Conservation (phyloP, 768 basidiomycete genomes). For the Podaxis carcinomalis region DNA sequence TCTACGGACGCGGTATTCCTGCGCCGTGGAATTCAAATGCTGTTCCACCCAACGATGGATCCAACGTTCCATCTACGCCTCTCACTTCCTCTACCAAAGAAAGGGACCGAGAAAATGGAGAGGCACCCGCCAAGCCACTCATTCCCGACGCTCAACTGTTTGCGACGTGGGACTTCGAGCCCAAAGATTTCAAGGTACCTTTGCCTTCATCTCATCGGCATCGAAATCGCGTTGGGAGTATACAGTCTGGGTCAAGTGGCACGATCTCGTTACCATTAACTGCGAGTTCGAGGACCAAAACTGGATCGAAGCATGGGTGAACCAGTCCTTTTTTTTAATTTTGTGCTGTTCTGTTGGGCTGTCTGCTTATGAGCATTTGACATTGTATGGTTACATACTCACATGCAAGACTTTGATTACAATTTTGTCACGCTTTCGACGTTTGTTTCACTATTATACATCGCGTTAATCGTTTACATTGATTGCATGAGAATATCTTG, state of each 20-base stretch:
- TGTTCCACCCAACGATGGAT: conserved; percentile 23
- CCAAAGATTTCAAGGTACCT: conserved; percentile 41
- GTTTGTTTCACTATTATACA: background rate
- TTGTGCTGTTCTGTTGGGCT: background rate
- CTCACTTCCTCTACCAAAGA: conserved; percentile 26
- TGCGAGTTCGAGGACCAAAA: background rate
- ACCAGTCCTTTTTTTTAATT: background rate
- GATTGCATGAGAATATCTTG: background rate
- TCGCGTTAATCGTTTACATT: background rate
- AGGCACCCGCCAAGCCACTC: conserved; percentile 25
- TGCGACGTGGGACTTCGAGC: conserved; percentile 56
- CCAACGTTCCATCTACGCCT: conserved; percentile 24
- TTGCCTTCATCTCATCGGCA: conserved; percentile 22
- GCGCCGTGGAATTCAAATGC: conserved; percentile 51
- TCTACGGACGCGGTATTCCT: conserved; percentile 43
- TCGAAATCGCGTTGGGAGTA: conserved; percentile 30
- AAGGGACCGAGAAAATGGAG: conserved; percentile 23
- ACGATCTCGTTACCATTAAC: conserved; percentile 11
- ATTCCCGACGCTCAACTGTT: conserved; percentile 50
- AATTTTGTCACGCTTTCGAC: background rate
- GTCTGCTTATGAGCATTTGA: background rate
- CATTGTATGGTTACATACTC: conserved; percentile 3
- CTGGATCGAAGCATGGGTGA: conserved; percentile 7
- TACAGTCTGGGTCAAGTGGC: conserved; percentile 17
- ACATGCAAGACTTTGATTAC: background rate